Evolutionary conservation across 495 filamentous ascomycete species (phyloP), one percentile per base, ranked within the genome.

Genomic region (Neurospora discreta): DNA sequence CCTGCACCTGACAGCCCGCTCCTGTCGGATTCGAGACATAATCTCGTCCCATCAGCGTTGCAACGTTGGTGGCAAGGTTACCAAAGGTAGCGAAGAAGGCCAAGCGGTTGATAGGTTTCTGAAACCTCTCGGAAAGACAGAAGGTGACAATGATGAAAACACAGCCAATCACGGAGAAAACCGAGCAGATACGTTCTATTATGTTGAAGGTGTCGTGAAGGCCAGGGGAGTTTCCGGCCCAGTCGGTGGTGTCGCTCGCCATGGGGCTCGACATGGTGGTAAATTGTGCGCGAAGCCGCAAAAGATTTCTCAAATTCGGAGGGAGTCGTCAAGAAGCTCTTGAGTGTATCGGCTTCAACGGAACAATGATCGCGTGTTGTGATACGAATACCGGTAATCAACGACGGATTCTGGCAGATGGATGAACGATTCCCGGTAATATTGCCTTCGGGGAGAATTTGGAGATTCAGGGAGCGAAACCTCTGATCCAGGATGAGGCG

Each of bases 61-160:
- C 93, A 18, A 94, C 85, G 79, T 92, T 95, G 69, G 90, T 89
- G 80, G 93, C 83, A 42, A 95, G 84, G 75, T 97, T 97, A 41
- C 93, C 93, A 76, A 93, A 92, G 5, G 90, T 90, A 3, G 93
- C 93, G 77, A 90, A 94, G 79, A 97, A 96, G 11, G 95, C 88
- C 5, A 97, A 83, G 4, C 93, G 87, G 76, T 96, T 96, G 81
- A 97, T 94, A n/a, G 93, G 73, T 80, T 94, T 94, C 72, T 90
- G 87, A 75, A 92, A 92, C 42, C 85, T 81, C 26, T 81, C 81
- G 11, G 84, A 90, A 18, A 82, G 73, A 18, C 88, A 78, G 74
- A 93, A 96, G 41, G 93, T 94, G 69, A 84, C 71, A 40, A 95
- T 87, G 69, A 96, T 90, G 78, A 95, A 90, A 60, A 88, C 73